These are phyloP conservation scores for Marasmius oreades DNA, from an alignment of 1,284 basidiomycete species.

Conservation along the genomic window DNA sequence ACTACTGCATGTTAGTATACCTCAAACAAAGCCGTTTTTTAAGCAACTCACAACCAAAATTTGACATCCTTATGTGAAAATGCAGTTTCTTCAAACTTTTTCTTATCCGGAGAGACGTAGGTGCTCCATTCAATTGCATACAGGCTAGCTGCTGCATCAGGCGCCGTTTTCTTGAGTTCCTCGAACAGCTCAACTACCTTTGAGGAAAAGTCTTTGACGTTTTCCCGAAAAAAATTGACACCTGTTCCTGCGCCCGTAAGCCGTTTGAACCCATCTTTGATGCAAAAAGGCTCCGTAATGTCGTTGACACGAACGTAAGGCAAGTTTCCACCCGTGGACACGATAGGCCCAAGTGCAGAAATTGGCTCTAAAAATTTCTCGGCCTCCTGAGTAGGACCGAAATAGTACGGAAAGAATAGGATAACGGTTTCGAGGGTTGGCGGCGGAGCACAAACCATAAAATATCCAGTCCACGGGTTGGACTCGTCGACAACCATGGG, in stretches of 20 bases:
- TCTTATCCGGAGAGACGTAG: not conserved
- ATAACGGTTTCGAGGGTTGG: slow-evolving; percentile 3
- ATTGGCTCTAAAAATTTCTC: slow-evolving; percentile 5
- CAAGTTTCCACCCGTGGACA: not conserved
- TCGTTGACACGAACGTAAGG: slow-evolving; percentile 5
- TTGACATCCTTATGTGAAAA: slow-evolving; percentile 7
- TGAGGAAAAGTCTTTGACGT: not conserved
- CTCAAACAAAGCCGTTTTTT: too few species aligned
- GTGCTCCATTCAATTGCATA: slow-evolving; percentile 5
- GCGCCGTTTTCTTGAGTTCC: not conserved
- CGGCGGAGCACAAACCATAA: slow-evolving; percentile 5
- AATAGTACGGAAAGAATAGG: not conserved
- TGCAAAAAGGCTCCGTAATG: slow-evolving; percentile 1
- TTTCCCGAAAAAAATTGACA: not conserved
- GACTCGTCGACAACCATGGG: slow-evolving; percentile 2
- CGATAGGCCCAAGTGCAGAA: slow-evolving; percentile 1
- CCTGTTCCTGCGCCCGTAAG: slow-evolving; percentile 3
- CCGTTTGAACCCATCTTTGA: slow-evolving; percentile 8
- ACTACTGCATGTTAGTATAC: not conserved
- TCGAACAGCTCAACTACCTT: slow-evolving; percentile 1
- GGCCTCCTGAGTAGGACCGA: slow-evolving; percentile 1
- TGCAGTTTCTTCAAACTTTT: slow-evolving; percentile 1
- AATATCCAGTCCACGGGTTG: not conserved
- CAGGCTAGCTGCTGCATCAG: slow-evolving; percentile 3
- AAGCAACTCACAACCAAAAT: slow-evolving; percentile 7